Conservation (phyloP, 2,329 filamentous ascomycete genomes). For the Colletotrichum gigasporum region DNA sequence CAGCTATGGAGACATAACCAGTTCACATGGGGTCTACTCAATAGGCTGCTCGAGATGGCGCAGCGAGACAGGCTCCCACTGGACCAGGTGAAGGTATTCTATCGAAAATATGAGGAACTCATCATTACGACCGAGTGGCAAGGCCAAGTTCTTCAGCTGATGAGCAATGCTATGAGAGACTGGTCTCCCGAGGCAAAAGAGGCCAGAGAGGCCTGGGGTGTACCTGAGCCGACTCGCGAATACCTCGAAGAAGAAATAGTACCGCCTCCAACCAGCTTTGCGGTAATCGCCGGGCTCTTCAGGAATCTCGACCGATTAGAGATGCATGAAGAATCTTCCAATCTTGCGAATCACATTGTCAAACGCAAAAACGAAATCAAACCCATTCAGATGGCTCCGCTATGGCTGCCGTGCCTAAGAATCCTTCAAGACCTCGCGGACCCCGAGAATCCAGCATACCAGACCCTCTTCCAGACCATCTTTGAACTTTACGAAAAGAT, state of each 20-base stretch:
- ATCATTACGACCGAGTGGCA: not conserved
- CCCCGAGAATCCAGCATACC: not conserved
- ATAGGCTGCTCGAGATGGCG: conserved; percentile 15
- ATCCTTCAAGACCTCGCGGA: conserved; percentile 21
- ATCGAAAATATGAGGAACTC: not conserved
- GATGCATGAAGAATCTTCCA: not conserved
- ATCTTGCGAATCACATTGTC: conserved; percentile 1
- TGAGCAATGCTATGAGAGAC: conserved; percentile 10
- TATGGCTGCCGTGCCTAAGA: conserved; percentile 20
- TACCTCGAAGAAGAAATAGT: not conserved
- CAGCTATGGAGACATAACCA: not conserved
- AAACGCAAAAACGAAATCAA: not conserved
- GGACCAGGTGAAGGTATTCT: conserved; percentile 8
- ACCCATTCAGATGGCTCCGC: conserved; percentile 15
- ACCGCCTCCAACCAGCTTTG: not conserved
- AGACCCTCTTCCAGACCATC: conserved; percentile 10
- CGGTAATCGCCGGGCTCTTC: conserved; percentile 19
- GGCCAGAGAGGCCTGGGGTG: conserved; percentile 16
- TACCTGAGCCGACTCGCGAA: not conserved
- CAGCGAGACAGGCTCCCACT: not conserved
- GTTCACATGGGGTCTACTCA: conserved; percentile 20
- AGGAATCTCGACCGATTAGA: conserved; percentile 19
- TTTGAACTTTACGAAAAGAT: conserved; percentile 8
- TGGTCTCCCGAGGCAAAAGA: conserved; percentile 9
- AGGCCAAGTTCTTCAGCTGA: not conserved